Conservation (phyloP, 2,329 filamentous ascomycete genomes). For the Coniochaeta hoffmannii region DNA sequence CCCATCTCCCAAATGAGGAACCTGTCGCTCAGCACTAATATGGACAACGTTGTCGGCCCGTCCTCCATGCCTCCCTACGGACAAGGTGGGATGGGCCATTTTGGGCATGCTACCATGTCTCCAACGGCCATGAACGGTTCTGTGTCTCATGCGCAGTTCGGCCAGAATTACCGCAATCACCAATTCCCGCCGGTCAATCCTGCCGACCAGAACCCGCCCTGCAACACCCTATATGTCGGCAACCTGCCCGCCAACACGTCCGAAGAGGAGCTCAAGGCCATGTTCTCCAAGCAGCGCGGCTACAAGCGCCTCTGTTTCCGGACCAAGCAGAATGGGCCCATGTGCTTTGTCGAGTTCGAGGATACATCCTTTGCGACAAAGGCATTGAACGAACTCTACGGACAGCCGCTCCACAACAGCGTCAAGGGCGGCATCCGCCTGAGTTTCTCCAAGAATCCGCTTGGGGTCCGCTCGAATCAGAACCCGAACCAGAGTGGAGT, state of each 20-base stretch:
- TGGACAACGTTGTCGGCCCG: slow-evolving; percentile 42
- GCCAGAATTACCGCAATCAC: slow-evolving; percentile 51
- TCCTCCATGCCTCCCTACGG: slow-evolving; percentile 44
- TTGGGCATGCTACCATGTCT: slow-evolving; percentile 33
- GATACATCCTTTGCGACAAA: slow-evolving; percentile 89
- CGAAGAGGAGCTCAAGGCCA: slow-evolving; percentile 88
- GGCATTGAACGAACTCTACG: slow-evolving; percentile 83
- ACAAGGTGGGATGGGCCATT: slow-evolving; percentile 25
- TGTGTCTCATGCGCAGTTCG: slow-evolving; percentile 22
- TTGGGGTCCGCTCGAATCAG: slow-evolving; percentile 81
- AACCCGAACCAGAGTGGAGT: slow-evolving; percentile 33
- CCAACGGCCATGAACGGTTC: slow-evolving; percentile 42
- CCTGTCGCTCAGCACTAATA: slow-evolving; percentile 64
- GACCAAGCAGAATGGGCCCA: slow-evolving; percentile 90
- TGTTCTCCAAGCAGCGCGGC: slow-evolving; percentile 88
- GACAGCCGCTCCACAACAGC: slow-evolving; percentile 79
- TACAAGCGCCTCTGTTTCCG: slow-evolving; percentile 95
- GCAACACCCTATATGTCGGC: slow-evolving; percentile 97
- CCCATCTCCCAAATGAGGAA: slow-evolving; percentile 61
- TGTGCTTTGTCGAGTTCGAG: slow-evolving; percentile 99
- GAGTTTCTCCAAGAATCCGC: slow-evolving; percentile 94
- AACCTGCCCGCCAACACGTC: slow-evolving; percentile 89
- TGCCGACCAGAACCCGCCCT: slow-evolving; percentile 92
- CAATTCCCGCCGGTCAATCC: slow-evolving; percentile 85
- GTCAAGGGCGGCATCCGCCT: slow-evolving; percentile 90